Evolutionary conservation across 164 flowering plant species (phyloP).

Genomic region (Vitis amurensis): DNA sequence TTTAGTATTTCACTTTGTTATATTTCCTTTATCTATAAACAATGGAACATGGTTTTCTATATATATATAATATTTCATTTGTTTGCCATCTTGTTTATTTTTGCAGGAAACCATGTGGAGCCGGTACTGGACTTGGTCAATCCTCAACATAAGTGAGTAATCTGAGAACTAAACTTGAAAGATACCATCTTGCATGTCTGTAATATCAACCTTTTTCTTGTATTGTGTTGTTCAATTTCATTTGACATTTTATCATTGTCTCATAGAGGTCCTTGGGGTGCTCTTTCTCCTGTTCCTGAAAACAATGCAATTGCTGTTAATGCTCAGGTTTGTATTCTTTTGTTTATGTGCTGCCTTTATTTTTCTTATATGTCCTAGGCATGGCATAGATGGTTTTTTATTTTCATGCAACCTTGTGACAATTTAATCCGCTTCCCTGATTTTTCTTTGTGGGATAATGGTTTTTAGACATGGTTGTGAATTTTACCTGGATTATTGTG

Average conservation of each 20-base stretch:
- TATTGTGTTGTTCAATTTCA: neutral
- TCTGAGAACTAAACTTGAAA: neutral
- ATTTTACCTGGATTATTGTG: neutral
- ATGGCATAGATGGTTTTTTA: neutral
- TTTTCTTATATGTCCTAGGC: neutral
- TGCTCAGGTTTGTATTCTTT: slow-evolving; percentile 50
- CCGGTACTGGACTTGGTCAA: slow-evolving; percentile 70
- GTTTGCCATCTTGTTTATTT: slow-evolving; percentile 1
- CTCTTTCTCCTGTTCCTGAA: slow-evolving; percentile 94
- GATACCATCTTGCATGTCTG: too few relatives aligned
- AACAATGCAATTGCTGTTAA: slow-evolving; percentile 88
- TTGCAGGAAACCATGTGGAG: slow-evolving; percentile 57
- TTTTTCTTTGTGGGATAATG: neutral
- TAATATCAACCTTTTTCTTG: neutral
- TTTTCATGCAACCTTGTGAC: neutral
- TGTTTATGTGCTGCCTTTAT: neutral
- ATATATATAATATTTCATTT: neutral
- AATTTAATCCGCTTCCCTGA: neutral
- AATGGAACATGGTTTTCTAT: neutral
- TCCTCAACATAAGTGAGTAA: slow-evolving; percentile 86
- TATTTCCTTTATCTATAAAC: neutral
- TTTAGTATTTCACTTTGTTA: too few relatives aligned
- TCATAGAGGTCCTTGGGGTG: slow-evolving; percentile 96
- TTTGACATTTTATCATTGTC: slow-evolving; percentile 4
- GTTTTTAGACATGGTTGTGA: neutral